Evolutionary conservation across 805 yeast genomes (phyloP), one percentile per base, ranked within the genome.

Genomic region (Nakazawaea anatomiae): DNA sequence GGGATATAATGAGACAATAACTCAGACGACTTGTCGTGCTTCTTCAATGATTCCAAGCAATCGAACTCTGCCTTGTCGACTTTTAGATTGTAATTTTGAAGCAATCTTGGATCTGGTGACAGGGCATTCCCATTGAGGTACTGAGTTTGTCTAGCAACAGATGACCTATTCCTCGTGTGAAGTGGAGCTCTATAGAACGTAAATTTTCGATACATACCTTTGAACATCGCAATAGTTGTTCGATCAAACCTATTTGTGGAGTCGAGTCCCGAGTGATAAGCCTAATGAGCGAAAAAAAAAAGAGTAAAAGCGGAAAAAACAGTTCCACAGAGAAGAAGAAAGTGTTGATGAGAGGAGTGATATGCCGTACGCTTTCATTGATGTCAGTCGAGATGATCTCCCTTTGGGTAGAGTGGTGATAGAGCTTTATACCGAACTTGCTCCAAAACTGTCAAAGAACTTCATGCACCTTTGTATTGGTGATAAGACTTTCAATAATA

Each of bases 1-100:
- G 95, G 95, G 31, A 86, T 70, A 59, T 87, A 85, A 45, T 85
- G 85, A 2, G 86, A 77, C 28, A 88, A 67, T 14, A 88, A 64
- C 51, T 77, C 77, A 1, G 91, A 79, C 8, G 89, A 83, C 14
- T 84, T 66, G 64, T 87, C 94, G 51, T 63, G 70, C 30, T 63
- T 68, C 56, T 69, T 74, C 6, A 84, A 64, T 40, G 73, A 63
- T 9, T 69, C 69, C 45, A 64, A 59, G 53, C 84, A 74, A 55
- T 79, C 78, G 50, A 69, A 73, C 27, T 73, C 64, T 10, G 75
- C 67, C n/a, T 67, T 63, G 18, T 54, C 60, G 27, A 50, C 61
- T 38, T 58, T 66, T 38, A 32, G 10, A 11, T 25, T 61, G 66
- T 46, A 68, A 65, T 48, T 66, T 69, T 52, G 57, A 65, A 30